Percentiles rank a stretch among this genome's conserved stretches.
Conservation (phyloP, 2,329 filamentous ascomycete species). For the Trichoderma endophyticum region DNA sequence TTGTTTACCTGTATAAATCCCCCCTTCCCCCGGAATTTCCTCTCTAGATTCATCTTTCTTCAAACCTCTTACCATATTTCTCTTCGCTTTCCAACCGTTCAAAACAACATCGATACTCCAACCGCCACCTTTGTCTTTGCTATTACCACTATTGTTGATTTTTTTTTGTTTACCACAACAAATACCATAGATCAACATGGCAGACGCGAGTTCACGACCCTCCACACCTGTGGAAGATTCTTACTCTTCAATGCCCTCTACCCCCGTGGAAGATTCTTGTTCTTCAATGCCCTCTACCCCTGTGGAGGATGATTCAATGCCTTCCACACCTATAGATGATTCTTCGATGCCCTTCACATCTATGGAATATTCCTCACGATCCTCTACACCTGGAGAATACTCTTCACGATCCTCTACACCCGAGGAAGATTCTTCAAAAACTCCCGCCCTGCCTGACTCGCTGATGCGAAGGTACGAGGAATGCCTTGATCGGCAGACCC, state of each 20-base stretch:
- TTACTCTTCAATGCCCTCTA: too few species aligned
- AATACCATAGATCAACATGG: not conserved
- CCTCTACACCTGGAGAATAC: not conserved
- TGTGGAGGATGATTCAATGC: too few species aligned
- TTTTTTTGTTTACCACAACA: not conserved
- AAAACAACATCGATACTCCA: not conserved
- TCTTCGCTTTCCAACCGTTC: not conserved
- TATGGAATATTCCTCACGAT: too few species aligned
- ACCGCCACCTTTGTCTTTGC: not conserved
- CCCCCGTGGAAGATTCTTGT: too few species aligned
- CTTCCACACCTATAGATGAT: too few species aligned
- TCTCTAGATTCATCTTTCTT: not conserved
- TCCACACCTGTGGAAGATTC: too few species aligned
- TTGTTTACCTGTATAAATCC: not conserved
- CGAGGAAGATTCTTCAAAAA: not conserved
- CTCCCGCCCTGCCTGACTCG: too few species aligned
- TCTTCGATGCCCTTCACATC: too few species aligned
- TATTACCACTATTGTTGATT: not conserved
- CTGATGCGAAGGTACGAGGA: not conserved
- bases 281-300: too few species aligned
- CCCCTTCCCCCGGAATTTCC: not conserved
- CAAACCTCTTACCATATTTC: not conserved
- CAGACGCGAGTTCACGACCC: not conserved
- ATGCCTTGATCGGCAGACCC: not conserved
- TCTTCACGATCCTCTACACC: not conserved